Conservation (phyloP, 768 basidiomycete species). For the Lactarius evosmus region DNA sequence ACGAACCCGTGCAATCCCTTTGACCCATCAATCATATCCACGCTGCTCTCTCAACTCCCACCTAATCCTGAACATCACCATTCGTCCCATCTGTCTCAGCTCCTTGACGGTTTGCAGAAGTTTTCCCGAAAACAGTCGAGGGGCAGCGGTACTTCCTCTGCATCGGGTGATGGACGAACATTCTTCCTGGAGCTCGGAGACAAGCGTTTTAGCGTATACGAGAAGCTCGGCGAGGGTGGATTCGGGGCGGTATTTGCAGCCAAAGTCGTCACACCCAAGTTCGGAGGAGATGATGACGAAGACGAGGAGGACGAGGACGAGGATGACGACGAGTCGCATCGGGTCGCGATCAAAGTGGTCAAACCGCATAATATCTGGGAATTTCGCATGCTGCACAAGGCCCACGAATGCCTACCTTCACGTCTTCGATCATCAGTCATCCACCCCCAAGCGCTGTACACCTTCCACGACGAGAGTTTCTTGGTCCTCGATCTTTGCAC, state of each 20-base stretch:
- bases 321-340: slow-evolving; percentile 51
- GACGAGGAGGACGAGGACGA: slow-evolving; percentile 45
- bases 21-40: slow-evolving; percentile 58
- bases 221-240: slow-evolving; percentile 95
- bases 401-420: slow-evolving; percentile 65
- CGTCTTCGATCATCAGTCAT: slow-evolving; percentile 66
- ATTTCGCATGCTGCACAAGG: slow-evolving; percentile 74
- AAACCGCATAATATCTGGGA: slow-evolving; percentile 91
- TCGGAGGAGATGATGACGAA: slow-evolving; percentile 42
- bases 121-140: slow-evolving; percentile 50
- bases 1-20: slow-evolving; percentile 90
- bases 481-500: slow-evolving; percentile 83
- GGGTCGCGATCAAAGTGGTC: slow-evolving; percentile 89
- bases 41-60: slow-evolving; percentile 61
- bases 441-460: slow-evolving; percentile 73
- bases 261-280: slow-evolving; percentile 44
- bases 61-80: slow-evolving; percentile 62
- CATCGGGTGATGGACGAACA: slow-evolving; percentile 37
- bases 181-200: slow-evolving; percentile 62
- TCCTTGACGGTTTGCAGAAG: slow-evolving; percentile 69
- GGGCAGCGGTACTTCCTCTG: slow-evolving; percentile 34
- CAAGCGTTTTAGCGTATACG: slow-evolving; percentile 63
- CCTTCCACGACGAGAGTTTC: slow-evolving; percentile 85
- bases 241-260: slow-evolving; percentile 96
- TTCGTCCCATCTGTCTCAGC: slow-evolving; percentile 51